Evolutionary conservation across 495 filamentous ascomycete species (phyloP).

Genomic region (Neurospora sp.): DNA sequence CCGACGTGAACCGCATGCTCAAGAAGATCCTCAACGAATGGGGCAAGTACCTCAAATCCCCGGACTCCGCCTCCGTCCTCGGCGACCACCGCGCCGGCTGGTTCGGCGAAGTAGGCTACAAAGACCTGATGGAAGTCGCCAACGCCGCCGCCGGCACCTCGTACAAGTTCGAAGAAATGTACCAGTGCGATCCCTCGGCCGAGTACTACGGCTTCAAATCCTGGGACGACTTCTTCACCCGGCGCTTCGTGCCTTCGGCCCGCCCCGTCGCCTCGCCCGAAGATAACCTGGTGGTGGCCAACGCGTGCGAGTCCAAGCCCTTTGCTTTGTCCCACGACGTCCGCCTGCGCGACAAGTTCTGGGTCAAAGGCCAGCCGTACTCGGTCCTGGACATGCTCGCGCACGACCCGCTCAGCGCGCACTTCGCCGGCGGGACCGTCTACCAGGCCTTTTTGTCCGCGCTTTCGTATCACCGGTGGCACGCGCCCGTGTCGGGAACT

Average conservation of each 20-base stretch:
- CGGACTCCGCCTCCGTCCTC: constrained; percentile 49
- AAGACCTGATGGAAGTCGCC: constrained; percentile 38
- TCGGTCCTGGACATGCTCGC: constrained; percentile 53
- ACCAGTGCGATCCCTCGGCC: constrained; percentile 36
- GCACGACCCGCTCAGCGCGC: constrained; percentile 33
- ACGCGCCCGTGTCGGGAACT: constrained; percentile 50
- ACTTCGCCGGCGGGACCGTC: constrained; percentile 52
- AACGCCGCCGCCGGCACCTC: constrained; percentile 32
- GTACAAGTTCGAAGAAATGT: constrained; percentile 43
- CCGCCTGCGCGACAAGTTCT: constrained; percentile 47
- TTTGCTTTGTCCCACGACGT: constrained; percentile 34
- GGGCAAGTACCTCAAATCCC: constrained; percentile 50
- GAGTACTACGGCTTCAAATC: constrained; percentile 51
- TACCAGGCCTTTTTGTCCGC: constrained; percentile 61
- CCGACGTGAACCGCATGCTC: constrained; percentile 56
- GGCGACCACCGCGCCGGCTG: constrained; percentile 41
- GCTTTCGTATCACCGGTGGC: constrained; percentile 63
- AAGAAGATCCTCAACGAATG: constrained; percentile 60
- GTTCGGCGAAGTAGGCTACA: constrained; percentile 44
- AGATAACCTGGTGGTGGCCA: constrained; percentile 46
- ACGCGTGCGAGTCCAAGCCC: constrained; percentile 55
- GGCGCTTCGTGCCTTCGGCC: constrained; percentile 40
- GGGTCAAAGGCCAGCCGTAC: constrained; percentile 61
- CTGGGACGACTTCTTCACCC: constrained; percentile 73
- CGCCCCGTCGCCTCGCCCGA: constrained; percentile 49